Percentiles rank a stretch among this genome's conserved stretches.
Evolutionary conservation across 179 eudicot species (phyloP).

Genomic region (Spinacia oleracea): DNA sequence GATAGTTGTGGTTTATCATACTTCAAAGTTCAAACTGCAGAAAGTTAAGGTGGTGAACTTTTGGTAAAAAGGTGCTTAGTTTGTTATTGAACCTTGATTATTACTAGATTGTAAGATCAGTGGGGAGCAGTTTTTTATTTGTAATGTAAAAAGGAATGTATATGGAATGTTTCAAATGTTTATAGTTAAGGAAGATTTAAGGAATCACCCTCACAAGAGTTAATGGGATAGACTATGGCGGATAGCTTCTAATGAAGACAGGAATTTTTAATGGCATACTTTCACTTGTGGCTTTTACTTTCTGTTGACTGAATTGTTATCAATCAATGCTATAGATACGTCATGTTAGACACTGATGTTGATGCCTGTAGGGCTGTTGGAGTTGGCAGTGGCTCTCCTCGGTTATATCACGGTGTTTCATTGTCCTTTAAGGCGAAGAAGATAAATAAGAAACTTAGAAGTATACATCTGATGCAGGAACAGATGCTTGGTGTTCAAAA

Average conservation of each 20-base stretch:
- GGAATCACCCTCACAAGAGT: background rate
- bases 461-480: too few relatives aligned
- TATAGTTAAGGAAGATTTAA: background rate
- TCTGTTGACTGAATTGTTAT: background rate
- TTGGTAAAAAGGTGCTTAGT: background rate
- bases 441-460: too few relatives aligned
- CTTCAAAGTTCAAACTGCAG: background rate
- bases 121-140: background rate
- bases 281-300: background rate
- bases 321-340: background rate
- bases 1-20: too few relatives aligned
- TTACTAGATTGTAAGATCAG: background rate
- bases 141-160: too few relatives aligned
- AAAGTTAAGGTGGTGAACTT: background rate
- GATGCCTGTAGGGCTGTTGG: background rate
- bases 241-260: background rate
- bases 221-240: background rate
- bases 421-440: background rate
- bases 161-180: background rate
- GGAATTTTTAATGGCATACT: background rate
- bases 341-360: background rate
- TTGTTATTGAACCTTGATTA: background rate
- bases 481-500: background rate
- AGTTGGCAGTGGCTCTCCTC: background rate
- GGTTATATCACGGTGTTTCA: background rate